Evolutionary conservation across 2,329 filamentous ascomycete genomes (phyloP).

Genomic region (Penicillium olsonii): DNA sequence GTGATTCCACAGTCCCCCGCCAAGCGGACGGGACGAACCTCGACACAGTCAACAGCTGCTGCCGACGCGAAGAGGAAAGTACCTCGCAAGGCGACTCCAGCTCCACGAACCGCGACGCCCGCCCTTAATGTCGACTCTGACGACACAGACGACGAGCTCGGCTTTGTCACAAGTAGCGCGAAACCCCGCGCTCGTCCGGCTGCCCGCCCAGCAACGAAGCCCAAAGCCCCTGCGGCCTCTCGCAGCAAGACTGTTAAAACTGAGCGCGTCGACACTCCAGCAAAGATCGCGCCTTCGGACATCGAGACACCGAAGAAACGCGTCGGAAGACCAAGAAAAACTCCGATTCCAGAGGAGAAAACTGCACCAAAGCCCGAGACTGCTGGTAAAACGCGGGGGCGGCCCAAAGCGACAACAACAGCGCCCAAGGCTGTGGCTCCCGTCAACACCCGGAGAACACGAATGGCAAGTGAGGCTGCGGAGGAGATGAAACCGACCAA

Average conservation of each 20-base stretch:
- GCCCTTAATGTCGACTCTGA: conserved; percentile 15
- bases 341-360: conserved; percentile 7
- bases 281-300: conserved; percentile 2
- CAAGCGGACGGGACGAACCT: conserved; percentile 20
- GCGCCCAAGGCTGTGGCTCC: conserved; percentile 20
- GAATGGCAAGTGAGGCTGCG: conserved; percentile 7
- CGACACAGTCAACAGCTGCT: conserved; percentile 16
- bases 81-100: not conserved
- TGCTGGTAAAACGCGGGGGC: conserved; percentile 29
- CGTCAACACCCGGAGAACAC: conserved; percentile 16
- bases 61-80: conserved; percentile 15
- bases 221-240: conserved; percentile 2
- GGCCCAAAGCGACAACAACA: conserved; percentile 28
- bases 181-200: conserved; percentile 14
- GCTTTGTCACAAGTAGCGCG: conserved; percentile 19
- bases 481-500: conserved; percentile 22
- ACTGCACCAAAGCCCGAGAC: conserved; percentile 14
- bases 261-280: not conserved
- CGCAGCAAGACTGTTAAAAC: conserved; percentile 14
- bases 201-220: conserved; percentile 13
- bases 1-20: conserved; percentile 24
- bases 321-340: conserved; percentile 23
- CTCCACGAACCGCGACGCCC: conserved; percentile 3
- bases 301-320: conserved; percentile 21
- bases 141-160: conserved; percentile 26